Evolutionary conservation across 345 rosid species (phyloP), one percentile per base, ranked within the genome.

Genomic region (Pistacia atlantica): DNA sequence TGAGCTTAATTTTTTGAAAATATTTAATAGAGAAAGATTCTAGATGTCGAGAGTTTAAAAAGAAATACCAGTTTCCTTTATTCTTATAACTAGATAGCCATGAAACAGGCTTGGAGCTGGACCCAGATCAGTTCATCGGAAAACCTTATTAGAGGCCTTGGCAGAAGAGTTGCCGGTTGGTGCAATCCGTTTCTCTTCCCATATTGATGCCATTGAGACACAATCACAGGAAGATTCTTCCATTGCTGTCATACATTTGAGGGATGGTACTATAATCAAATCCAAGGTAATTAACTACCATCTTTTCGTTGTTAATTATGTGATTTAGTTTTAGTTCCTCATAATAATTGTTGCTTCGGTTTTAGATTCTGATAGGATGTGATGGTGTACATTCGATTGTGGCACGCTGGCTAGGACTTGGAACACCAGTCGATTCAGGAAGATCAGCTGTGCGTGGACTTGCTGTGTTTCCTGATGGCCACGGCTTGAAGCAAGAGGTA

Each of bases 341-440:
- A 54, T 54, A 31, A 31, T 13, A 3, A 5, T 54, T 13, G 0
- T 54, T 6, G 18, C 5, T 46, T 74, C 7, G 48, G 3, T 4
- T 22, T 25, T 67, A 84, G 87, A 79, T 78, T 62, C 55, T 85
- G 61, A 78, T 87, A 22, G 89, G 89, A n/a, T 88, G 91, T 28
- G 88, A 82, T 35, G 89, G 91, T 52, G 57, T 81, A 54, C 79
- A 75, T 58, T 84, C 83, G 4, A 25, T 38, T 25, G 84, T 81
- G 59, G 85, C 88, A 28, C 55, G 33, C 0, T 84, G 81, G 87
- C 42, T 86, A 33, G 87, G 87, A 45, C 84, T 88, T 0, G 11
- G 81, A 4, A 52, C 38, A 18, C 76, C 79, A 8, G 67, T 69
- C 42, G 63, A 80, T 48, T 77, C 84, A 4, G 86, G 87, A 5